Percentiles rank a stretch among this genome's conserved stretches.
Evolutionary conservation across 176 grass and related monocot genomes (phyloP).

Genomic region (Phyllostachys edulis): DNA sequence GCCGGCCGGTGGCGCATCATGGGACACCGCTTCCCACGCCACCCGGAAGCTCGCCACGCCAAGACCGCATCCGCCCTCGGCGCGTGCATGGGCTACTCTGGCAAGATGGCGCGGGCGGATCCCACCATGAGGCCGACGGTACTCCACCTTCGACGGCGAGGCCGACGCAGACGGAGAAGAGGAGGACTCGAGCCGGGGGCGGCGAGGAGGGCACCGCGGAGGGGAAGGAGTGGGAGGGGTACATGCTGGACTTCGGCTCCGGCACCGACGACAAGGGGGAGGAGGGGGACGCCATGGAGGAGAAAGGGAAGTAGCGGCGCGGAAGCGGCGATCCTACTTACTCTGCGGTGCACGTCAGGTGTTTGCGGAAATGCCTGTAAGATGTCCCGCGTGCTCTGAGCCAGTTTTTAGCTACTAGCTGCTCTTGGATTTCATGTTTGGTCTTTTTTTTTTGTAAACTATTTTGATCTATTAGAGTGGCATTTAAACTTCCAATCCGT

Average conservation of each 20-base stretch:
- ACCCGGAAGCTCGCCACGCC: neutral
- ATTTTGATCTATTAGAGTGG: neutral
- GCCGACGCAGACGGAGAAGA: conserved; percentile 12
- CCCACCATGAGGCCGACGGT: conserved; percentile 44
- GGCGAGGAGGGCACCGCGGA: neutral
- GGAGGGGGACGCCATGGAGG: neutral
- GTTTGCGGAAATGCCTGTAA: conserved; percentile 32
- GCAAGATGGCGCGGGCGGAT: conserved; percentile 60
- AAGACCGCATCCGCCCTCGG: neutral
- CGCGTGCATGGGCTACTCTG: conserved; percentile 3
- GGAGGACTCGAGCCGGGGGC: neutral
- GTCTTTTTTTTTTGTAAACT: too few relatives aligned
- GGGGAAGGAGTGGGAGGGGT: conserved; percentile 7
- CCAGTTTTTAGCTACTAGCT: neutral
- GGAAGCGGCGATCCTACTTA: too few relatives aligned
- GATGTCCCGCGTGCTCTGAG: neutral
- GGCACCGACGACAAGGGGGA: neutral
- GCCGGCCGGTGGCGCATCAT: neutral
- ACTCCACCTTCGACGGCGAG: conserved; percentile 55
- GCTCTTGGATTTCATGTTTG: neutral
- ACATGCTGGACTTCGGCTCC: conserved; percentile 9
- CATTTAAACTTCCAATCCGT: neutral
- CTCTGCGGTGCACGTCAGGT: neutral
- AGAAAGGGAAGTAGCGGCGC: neutral
- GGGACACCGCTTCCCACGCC: neutral